Conservation (phyloP, 371 early-diverging fungal species). For the Circinella umbellata region DNA sequence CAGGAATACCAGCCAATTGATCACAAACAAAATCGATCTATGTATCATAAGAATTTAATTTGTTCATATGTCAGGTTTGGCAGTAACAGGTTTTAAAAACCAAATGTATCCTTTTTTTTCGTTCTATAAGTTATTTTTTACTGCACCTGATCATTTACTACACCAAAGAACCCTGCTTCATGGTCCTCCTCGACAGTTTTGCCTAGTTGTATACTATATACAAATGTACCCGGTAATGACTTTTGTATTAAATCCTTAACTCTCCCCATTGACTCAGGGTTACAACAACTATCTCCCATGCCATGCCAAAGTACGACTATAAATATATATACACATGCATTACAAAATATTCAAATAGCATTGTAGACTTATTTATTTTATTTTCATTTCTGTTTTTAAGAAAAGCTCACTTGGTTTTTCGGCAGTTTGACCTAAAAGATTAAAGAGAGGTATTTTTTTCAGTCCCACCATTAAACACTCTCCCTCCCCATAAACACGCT, state of each 20-base stretch:
- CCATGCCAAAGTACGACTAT: slow-evolving; percentile 85
- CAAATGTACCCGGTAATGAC: slow-evolving; percentile 69
- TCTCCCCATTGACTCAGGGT: slow-evolving; percentile 70
- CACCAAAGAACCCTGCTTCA: slow-evolving; percentile 84
- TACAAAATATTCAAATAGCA: no score
- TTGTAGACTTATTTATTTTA: no score
- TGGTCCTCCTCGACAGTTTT: slow-evolving; percentile 66
- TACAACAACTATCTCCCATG: slow-evolving; percentile 90
- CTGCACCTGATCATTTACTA: slow-evolving; percentile 70
- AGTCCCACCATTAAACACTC: no score
- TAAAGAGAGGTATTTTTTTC: no score
- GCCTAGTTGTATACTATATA: slow-evolving; percentile 80
- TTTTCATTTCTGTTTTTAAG: no score
- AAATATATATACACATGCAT: not conserved
- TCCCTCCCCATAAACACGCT: no score
- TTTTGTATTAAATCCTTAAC: slow-evolving; percentile 56
- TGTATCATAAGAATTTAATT: not conserved
- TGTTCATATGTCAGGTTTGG: not conserved
- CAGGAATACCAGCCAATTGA: slow-evolving; percentile 55
- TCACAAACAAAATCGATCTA: slow-evolving; percentile 67
- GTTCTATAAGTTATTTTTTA: no score
- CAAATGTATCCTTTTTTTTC: not conserved
- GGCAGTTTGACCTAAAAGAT: no score
- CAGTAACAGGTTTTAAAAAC: not conserved
- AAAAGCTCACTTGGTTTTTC: no score